Evolutionary conservation across 345 rosid species (phyloP).

Genomic region (Heritiera littoralis): DNA sequence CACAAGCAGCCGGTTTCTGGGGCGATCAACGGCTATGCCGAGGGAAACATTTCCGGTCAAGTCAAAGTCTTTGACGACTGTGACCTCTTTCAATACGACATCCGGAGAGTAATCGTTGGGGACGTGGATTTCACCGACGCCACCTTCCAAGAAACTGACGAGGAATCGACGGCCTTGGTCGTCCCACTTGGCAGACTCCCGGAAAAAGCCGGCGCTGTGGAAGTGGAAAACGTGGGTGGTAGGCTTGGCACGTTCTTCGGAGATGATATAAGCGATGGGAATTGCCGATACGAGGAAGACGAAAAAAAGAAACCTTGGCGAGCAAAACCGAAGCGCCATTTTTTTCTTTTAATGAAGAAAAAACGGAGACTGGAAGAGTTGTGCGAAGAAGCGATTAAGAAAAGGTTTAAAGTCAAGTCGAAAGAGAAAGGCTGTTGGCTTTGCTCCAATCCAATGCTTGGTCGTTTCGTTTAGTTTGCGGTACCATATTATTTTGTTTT

Average conservation of each 20-base stretch:
- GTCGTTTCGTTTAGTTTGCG: too few species aligned
- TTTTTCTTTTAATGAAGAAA: not conserved
- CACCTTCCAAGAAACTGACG: conserved; percentile 78
- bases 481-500: not conserved
- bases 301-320: conserved; percentile 36
- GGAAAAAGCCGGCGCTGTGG: conserved; percentile 68
- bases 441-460: not conserved
- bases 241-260: conserved; percentile 54
- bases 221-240: conserved; percentile 68
- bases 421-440: not conserved
- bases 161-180: conserved; percentile 61
- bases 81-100: conserved; percentile 49
- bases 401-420: not conserved
- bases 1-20: conserved; percentile 73
- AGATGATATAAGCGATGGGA: conserved; percentile 65
- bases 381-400: not conserved
- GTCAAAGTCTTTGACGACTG: conserved; percentile 63
- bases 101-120: conserved; percentile 35
- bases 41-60: conserved; percentile 67
- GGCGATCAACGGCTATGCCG: conserved; percentile 64
- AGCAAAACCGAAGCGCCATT: conserved; percentile 43
- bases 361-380: not conserved
- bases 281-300: conserved; percentile 63
- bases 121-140: conserved; percentile 63
- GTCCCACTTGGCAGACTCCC: conserved; percentile 97